Conservation (phyloP, 2,329 filamentous ascomycete genomes). For the Talaromyces piceae region DNA sequence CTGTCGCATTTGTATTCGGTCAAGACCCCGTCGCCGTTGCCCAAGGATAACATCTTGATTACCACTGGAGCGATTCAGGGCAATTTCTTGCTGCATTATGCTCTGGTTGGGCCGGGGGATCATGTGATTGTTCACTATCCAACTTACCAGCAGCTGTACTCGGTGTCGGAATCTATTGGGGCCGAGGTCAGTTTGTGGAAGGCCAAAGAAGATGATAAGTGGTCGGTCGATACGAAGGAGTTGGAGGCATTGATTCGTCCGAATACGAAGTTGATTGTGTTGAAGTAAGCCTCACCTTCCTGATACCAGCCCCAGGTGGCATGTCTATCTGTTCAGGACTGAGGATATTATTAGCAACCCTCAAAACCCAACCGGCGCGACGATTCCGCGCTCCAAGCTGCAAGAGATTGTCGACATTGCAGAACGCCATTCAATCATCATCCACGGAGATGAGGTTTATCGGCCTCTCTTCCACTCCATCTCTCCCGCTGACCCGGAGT, state of each 20-base stretch:
- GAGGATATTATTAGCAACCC: constrained; percentile 53
- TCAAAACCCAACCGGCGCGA: constrained; percentile 72
- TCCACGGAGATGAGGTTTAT: constrained; percentile 77
- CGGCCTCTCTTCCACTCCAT: constrained; percentile 71
- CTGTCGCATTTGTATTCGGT: constrained; percentile 60
- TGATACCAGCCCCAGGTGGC: background rate
- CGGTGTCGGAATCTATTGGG: constrained; percentile 65
- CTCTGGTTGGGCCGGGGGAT: constrained; percentile 63
- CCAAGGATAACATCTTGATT: constrained; percentile 61
- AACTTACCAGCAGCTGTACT: constrained; percentile 78
- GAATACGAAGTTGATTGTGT: constrained; percentile 51
- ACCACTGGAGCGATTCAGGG: constrained; percentile 75
- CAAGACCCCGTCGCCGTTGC: constrained; percentile 41
- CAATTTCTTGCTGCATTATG: constrained; percentile 74
- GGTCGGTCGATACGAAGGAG: constrained; percentile 59
- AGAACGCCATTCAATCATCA: constrained; percentile 52
- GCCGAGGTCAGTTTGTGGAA: constrained; percentile 73
- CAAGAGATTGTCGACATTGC: constrained; percentile 58
- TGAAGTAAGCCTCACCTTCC: constrained; percentile 40
- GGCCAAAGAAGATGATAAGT: constrained; percentile 56
- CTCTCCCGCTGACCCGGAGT: constrained; percentile 45
- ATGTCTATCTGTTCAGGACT: no score
- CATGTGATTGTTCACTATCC: constrained; percentile 84
- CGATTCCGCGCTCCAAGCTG: constrained; percentile 57
- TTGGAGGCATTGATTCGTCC: constrained; percentile 53